A percentile compares a stretch with the other conserved stretches of the same genome.
phyloP scores from a whole-genome alignment of 2,329 filamentous ascomycete species.

The Verticillium nubilum region DNA sequence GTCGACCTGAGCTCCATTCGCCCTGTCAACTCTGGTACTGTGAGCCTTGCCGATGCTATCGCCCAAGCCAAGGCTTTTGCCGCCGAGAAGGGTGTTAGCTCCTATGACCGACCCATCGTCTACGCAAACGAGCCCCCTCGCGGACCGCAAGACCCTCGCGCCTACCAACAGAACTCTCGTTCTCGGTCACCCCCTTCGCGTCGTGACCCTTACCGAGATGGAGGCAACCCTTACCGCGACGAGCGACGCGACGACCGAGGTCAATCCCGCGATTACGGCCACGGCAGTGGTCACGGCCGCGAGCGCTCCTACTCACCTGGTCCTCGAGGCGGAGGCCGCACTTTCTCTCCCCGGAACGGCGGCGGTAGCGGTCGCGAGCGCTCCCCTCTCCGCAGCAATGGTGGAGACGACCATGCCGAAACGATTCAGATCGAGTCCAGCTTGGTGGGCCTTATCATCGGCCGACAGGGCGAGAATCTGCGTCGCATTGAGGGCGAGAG shows the following conservation, averaged over 20 bases:
- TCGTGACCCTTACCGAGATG: slow-evolving; percentile 68
- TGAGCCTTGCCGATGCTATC: slow-evolving; percentile 79
- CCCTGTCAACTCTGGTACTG: slow-evolving; percentile 72
- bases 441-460: slow-evolving; percentile 85
- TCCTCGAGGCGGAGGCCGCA: slow-evolving; percentile 47
- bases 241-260: slow-evolving; percentile 61
- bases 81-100: slow-evolving; percentile 66
- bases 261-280: slow-evolving; percentile 44
- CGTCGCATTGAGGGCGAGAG: slow-evolving; percentile 79
- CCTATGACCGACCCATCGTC: slow-evolving; percentile 52
- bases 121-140: slow-evolving; percentile 31
- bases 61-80: slow-evolving; percentile 80
- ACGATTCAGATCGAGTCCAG: slow-evolving; percentile 82
- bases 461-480: slow-evolving; percentile 83
- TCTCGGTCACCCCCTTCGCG: slow-evolving; percentile 67
- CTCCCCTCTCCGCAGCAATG: slow-evolving; percentile 45
- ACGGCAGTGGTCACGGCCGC: slow-evolving; percentile 33
- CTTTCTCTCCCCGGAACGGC: slow-evolving; percentile 54
- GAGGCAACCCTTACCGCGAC: slow-evolving; percentile 78
- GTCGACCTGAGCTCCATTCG: slow-evolving; percentile 77
- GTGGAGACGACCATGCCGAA: slow-evolving; percentile 66
- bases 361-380: slow-evolving; percentile 40
- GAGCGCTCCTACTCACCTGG: slow-evolving; percentile 70
- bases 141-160: slow-evolving; percentile 33
- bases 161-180: slow-evolving; percentile 56